Evolutionary conservation across 495 filamentous ascomycete genomes (phyloP).

Genomic region (Umbilicaria muhlenbergii): DNA sequence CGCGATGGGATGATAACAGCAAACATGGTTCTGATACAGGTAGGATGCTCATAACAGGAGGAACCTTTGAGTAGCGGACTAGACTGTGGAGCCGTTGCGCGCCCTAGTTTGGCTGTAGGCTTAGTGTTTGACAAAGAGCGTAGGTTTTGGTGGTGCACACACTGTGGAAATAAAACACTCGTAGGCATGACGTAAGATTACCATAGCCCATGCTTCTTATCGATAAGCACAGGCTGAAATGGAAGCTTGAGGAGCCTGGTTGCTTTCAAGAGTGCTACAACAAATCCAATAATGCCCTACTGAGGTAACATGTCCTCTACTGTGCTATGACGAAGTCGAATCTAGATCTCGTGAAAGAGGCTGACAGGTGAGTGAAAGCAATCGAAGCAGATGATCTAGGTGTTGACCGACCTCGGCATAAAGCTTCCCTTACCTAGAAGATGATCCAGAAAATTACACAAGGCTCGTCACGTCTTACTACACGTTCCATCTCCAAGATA

Average conservation of each 20-base stretch:
- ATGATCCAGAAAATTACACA: conserved; percentile 33
- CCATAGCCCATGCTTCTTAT: no score
- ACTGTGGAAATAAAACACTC: no score
- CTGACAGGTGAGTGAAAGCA: conserved; percentile 41
- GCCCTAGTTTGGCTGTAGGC: no score
- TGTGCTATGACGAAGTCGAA: conserved; percentile 29
- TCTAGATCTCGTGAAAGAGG: conserved; percentile 39
- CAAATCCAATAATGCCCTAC: no score
- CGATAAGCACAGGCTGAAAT: conserved; percentile 11
- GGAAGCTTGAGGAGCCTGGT: no score
- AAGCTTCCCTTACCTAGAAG: conserved; percentile 55
- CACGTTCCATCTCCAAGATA: conserved; percentile 35
- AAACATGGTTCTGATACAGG: conserved; percentile 25
- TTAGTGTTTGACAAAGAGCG: no score
- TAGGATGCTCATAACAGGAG: background rate
- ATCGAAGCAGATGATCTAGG: no score
- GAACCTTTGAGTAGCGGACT: background rate
- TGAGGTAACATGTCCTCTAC: no score
- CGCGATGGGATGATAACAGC: conserved; percentile 40
- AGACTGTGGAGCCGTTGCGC: background rate
- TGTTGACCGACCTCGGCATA: conserved; percentile 1
- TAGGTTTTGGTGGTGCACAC: no score
- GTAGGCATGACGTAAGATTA: no score
- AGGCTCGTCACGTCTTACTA: conserved; percentile 34
- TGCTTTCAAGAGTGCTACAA: no score